phyloP scores from a whole-genome alignment of 306 rosid species.

The Benincasa hispida region DNA sequence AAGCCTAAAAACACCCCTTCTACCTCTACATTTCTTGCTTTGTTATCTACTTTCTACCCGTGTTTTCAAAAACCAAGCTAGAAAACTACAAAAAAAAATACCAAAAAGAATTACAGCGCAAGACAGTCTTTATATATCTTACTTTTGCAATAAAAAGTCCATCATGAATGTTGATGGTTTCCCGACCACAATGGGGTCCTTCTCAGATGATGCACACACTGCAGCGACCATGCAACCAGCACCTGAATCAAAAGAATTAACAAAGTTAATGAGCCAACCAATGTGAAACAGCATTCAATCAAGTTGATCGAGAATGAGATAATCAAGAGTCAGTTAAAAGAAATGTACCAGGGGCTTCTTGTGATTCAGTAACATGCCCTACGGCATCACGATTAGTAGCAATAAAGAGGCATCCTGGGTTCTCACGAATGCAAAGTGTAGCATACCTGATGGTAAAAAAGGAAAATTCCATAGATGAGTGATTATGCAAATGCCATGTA shows the following conservation, averaged over 20 bases:
- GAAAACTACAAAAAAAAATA: too few relatives aligned
- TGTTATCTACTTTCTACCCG: too few relatives aligned
- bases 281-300: not conserved
- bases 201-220: constrained; percentile 81
- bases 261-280: constrained; percentile 4
- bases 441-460: constrained; percentile 50
- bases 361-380: constrained; percentile 69
- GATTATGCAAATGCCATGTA: not conserved
- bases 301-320: not conserved
- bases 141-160: constrained; percentile 73
- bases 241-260: constrained; percentile 36
- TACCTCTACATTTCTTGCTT: too few relatives aligned
- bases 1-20: too few relatives aligned
- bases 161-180: constrained; percentile 88
- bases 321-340: constrained; percentile 6
- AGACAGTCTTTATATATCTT: constrained; percentile 18
- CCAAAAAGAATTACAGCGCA: not conserved
- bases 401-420: constrained; percentile 92
- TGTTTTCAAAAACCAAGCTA: too few relatives aligned
- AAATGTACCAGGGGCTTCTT: constrained; percentile 79
- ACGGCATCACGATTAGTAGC: constrained; percentile 88
- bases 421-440: constrained; percentile 90
- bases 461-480: constrained; percentile 1
- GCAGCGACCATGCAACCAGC: constrained; percentile 97
- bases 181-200: constrained; percentile 83